phyloP scores from a whole-genome alignment of 495 filamentous ascomycete species.

The Tuber borchii region DNA sequence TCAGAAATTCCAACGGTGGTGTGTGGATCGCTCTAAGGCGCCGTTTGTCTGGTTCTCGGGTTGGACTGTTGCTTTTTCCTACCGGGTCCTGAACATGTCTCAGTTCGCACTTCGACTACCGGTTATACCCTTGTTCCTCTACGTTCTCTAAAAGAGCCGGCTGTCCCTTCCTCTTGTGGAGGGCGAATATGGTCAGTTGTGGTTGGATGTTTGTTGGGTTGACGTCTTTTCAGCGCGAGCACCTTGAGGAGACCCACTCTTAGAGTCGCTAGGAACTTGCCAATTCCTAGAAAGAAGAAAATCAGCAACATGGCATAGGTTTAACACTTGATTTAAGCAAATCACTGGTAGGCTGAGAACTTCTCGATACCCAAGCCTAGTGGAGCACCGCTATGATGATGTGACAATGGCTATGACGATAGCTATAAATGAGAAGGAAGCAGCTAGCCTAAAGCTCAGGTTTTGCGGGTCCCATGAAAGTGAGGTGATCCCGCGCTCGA shows the following conservation, averaged over 20 bases:
- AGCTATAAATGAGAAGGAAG: background rate
- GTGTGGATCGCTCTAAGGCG: conserved; percentile 95
- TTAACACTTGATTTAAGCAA: background rate
- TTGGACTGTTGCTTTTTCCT: conserved; percentile 23
- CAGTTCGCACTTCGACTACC: background rate
- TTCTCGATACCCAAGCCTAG: background rate
- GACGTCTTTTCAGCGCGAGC: conserved; percentile 4
- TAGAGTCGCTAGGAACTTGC: background rate
- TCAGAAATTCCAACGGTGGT: conserved; percentile 77
- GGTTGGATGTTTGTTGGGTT: background rate
- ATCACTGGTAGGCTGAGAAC: background rate
- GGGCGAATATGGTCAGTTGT: background rate
- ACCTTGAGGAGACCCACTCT: background rate
- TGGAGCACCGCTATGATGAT: background rate
- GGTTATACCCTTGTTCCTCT: background rate
- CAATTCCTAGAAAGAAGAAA: background rate
- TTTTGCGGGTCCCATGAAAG: background rate
- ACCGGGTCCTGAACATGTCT: conserved; percentile 4
- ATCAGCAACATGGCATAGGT: background rate
- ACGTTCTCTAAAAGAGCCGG: background rate
- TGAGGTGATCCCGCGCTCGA: background rate
- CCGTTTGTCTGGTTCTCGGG: conserved; percentile 18
- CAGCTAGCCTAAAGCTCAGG: background rate
- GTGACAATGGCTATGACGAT: background rate
- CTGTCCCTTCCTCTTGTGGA: conserved; percentile 2